Base-by-base conservation (phyloP, 2,329 filamentous ascomycete species). In the Calonectria pteridis region DNA sequence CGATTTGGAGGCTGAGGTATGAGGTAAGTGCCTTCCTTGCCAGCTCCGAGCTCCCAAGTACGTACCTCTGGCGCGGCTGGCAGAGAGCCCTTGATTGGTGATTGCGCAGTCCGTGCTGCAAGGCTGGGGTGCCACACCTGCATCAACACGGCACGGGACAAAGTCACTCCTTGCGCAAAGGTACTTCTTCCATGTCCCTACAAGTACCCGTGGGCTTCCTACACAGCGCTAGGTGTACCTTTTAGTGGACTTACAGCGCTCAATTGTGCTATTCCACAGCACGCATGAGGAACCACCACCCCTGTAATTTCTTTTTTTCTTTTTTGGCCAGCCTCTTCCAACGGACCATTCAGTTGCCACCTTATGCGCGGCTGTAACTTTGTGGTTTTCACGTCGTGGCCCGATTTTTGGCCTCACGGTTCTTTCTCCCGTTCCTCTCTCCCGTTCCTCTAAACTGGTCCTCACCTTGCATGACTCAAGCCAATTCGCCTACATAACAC, bases 311-410 rank as follows among this genome's bases (percentile, higher is more conserved):
- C n/a, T 20, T 62, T 40, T 31, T 46, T 46, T 46, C n/a, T 20
- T 62, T 40, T 31, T 40, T n/a, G 23, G 23, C 11, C 55, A 62
- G 23, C 16, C 35, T 66, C 10, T 16, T 62, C 40, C 6, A 69
- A 67, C 53, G 46, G 72, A 43, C 49, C 46, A 53, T 37, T 40
- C 46, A 58, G 49, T 58, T 49, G 40, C 73, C 37, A 49, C 66
- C 40, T 49, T 49, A 31, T 65, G 63, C 55, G 58, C 49, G 33
- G 58, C 28, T 50, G 65, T 31, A 31, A 43, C 23, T 18, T 51
- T 65, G 29, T 40, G n/a, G 13, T 55, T 65, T 72, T 64, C 63
- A 62, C 55, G 50, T 71, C 71, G 71, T 73, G 71, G 51, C 50
- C 66, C 43, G 58, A 69, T 67, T 71, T 46, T n/a, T 33, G n/a